phyloP scores from a whole-genome alignment of 805 yeast species.

The Pichia scutulata region DNA sequence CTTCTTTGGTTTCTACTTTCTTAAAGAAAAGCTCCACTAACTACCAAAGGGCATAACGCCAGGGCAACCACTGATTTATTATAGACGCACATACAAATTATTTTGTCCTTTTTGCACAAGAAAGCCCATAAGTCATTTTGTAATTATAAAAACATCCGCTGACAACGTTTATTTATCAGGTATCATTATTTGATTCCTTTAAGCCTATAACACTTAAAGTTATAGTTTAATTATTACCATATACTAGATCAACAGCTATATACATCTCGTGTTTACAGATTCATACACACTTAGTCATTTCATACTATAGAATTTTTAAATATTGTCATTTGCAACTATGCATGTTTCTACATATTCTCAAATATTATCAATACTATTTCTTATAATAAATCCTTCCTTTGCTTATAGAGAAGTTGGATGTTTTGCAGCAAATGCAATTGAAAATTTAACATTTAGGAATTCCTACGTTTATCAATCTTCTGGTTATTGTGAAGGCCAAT shows the following conservation, averaged over 20 bases:
- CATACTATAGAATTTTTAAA: neutral
- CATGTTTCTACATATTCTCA: neutral
- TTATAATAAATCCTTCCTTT: neutral
- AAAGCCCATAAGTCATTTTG: neutral
- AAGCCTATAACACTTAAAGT: neutral
- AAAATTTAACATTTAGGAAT: conserved; percentile 33
- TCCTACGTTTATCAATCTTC: conserved; percentile 53
- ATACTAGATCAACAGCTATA: neutral
- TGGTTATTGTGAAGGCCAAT: conserved; percentile 48
- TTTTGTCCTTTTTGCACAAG: neutral
- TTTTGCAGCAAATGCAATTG: conserved; percentile 22
- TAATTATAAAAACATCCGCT: neutral
- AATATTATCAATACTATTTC: neutral
- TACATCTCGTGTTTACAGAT: neutral
- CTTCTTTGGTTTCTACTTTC: no score
- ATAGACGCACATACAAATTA: neutral
- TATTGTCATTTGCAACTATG: neutral
- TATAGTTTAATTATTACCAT: neutral
- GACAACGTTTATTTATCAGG: neutral
- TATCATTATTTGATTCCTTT: neutral
- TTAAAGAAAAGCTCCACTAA: neutral
- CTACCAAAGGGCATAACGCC: neutral
- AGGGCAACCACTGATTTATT: neutral
- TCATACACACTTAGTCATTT: neutral
- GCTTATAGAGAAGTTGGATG: conserved; percentile 22